These are phyloP conservation scores for Ilex paraguariensis DNA, from an alignment of 305 asterid genomes.

Conservation along the genomic window DNA sequence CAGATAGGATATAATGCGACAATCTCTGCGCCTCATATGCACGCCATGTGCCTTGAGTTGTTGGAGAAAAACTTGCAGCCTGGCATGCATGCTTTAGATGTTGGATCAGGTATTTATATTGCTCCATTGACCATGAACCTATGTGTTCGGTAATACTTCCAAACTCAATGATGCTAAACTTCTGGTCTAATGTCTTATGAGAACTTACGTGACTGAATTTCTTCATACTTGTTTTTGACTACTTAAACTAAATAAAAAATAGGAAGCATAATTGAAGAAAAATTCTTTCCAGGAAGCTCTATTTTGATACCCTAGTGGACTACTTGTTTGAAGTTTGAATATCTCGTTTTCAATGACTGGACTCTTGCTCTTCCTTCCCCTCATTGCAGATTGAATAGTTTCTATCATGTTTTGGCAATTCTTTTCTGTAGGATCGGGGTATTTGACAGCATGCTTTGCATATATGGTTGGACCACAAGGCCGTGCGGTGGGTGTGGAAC, in stretches of 20 bases:
- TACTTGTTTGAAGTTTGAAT: background rate
- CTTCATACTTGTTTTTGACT: background rate
- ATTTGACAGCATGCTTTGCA: slow-evolving; percentile 94
- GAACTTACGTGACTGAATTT: background rate
- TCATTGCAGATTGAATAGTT: too few species aligned
- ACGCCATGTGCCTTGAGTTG: slow-evolving; percentile 88
- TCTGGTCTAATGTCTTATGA: background rate
- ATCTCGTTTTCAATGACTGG: too few species aligned
- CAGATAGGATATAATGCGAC: slow-evolving; percentile 88
- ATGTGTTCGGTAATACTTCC: background rate
- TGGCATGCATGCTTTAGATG: slow-evolving; percentile 85
- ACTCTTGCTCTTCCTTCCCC: too few species aligned
- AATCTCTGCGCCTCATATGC: slow-evolving; percentile 98
- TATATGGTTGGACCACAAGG: slow-evolving; percentile 92
- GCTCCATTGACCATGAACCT: background rate
- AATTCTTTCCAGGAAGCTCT: too few species aligned
- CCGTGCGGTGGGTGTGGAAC: slow-evolving; percentile 85
- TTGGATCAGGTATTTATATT: slow-evolving; percentile 67
- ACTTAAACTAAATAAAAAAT: too few species aligned
- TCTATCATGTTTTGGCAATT: too few species aligned
- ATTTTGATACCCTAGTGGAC: background rate
- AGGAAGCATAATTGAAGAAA: too few species aligned
- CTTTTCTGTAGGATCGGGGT: slow-evolving; percentile 70
- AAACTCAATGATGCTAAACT: too few species aligned
- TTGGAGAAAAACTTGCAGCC: slow-evolving; percentile 84